Evolutionary conservation across 805 yeast species (phyloP).

Genomic region (Zygotorulaspora danielsina): DNA sequence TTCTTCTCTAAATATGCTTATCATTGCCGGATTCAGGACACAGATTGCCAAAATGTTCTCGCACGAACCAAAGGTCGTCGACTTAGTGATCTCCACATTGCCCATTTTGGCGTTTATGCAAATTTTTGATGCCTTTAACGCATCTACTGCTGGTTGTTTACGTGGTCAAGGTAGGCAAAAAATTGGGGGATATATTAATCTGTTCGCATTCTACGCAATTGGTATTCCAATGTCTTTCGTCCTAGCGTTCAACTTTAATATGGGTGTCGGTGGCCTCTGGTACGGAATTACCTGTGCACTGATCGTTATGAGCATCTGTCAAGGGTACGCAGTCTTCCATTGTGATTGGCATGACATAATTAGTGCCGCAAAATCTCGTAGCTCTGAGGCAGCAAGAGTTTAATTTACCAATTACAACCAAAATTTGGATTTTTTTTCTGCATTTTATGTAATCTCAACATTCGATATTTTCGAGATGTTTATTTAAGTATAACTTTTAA

Average conservation of each 20-base stretch:
- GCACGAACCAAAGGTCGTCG: conserved; percentile 52
- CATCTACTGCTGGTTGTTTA: conserved; percentile 69
- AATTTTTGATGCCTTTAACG: conserved; percentile 62
- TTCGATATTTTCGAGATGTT: too few relatives aligned
- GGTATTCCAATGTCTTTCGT: conserved; percentile 59
- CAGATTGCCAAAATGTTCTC: conserved; percentile 54
- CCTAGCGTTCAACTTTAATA: conserved; percentile 47
- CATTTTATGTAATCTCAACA: too few relatives aligned
- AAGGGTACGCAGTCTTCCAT: conserved; percentile 35
- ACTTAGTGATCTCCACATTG: conserved; percentile 47
- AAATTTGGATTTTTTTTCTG: neutral
- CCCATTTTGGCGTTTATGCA: conserved; percentile 67
- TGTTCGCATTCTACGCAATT: conserved; percentile 41
- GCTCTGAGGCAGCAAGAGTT: conserved; percentile 21
- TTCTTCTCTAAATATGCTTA: conserved; percentile 43
- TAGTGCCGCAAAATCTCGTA: conserved; percentile 29
- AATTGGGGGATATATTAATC: conserved; percentile 38
- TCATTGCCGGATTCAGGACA: conserved; percentile 42
- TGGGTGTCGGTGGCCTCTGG: conserved; percentile 62
- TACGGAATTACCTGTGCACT: conserved; percentile 41
- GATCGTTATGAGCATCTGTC: conserved; percentile 34
- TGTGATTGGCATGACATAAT: conserved; percentile 32
- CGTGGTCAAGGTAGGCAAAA: conserved; percentile 66
- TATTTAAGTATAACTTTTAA: too few relatives aligned
- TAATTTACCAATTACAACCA: neutral